Conservation (phyloP, 495 filamentous ascomycete species). For the Lasiosphaeriaceae sp. region DNA sequence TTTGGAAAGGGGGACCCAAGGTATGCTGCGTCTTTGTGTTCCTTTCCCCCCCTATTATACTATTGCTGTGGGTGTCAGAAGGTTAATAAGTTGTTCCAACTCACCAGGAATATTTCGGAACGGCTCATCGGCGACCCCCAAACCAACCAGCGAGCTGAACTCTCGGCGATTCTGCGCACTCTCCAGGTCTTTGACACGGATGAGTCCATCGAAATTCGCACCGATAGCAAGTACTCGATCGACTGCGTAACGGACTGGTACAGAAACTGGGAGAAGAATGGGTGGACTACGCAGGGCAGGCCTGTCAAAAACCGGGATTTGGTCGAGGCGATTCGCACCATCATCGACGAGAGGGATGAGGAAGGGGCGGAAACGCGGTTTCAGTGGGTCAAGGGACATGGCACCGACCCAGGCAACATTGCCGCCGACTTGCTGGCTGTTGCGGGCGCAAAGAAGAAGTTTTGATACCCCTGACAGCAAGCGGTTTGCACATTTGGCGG, state of each 20-base stretch:
- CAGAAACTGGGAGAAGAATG: slow-evolving; percentile 69
- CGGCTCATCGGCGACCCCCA: slow-evolving; percentile 68
- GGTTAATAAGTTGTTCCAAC: background rate
- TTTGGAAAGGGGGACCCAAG: slow-evolving; percentile 71
- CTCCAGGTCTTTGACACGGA: slow-evolving; percentile 60
- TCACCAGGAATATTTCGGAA: slow-evolving; percentile 69
- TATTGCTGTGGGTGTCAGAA: background rate
- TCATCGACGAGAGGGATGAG: slow-evolving; percentile 65
- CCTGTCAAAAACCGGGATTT: slow-evolving; percentile 84
- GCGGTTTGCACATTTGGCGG: too few relatives aligned
- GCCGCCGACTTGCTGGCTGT: slow-evolving; percentile 81
- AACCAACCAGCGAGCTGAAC: slow-evolving; percentile 92
- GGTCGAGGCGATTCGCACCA: slow-evolving; percentile 64
- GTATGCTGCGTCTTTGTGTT: slow-evolving; percentile 49
- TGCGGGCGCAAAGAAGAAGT: slow-evolving; percentile 33
- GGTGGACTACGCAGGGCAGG: slow-evolving; percentile 70
- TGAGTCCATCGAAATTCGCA: slow-evolving; percentile 64
- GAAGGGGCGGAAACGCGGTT: slow-evolving; percentile 63
- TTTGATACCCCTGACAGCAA: background rate
- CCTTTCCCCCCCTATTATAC: background rate
- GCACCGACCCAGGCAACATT: slow-evolving; percentile 62
- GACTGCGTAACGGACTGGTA: slow-evolving; percentile 88
- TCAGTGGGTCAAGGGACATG: slow-evolving; percentile 86
- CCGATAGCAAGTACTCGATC: slow-evolving; percentile 85
- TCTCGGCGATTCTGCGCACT: slow-evolving; percentile 81